These are phyloP conservation scores for Alnus glutinosa DNA, from an alignment of 306 rosid species.

Conservation along the genomic window DNA sequence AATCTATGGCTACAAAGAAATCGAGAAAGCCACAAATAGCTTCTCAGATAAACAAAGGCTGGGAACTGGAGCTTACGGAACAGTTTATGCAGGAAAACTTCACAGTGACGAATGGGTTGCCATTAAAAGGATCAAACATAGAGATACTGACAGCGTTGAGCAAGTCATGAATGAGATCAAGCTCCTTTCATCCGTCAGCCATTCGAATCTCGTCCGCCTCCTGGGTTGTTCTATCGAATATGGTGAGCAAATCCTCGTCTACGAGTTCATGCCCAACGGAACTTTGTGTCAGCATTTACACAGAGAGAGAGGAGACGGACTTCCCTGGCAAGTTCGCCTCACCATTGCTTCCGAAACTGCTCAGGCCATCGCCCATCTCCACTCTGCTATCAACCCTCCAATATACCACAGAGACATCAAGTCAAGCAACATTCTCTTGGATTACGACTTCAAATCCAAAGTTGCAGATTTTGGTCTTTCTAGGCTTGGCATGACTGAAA, in stretches of 20 bases:
- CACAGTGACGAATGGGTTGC: slow-evolving; percentile 71
- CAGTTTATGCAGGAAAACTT: slow-evolving; percentile 86
- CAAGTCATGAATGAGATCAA: slow-evolving; percentile 87
- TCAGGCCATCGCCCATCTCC: slow-evolving; percentile 85
- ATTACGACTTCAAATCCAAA: slow-evolving; percentile 59
- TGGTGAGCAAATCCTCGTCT: slow-evolving; percentile 78
- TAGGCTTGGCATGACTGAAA: slow-evolving; percentile 73
- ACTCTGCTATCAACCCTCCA: slow-evolving; percentile 68
- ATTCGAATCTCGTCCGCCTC: slow-evolving; percentile 76
- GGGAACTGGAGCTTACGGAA: slow-evolving; percentile 88
- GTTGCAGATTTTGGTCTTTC: slow-evolving; percentile 98
- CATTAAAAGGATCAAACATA: slow-evolving; percentile 69
- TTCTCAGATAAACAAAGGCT: slow-evolving; percentile 81
- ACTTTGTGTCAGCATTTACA: slow-evolving; percentile 80
- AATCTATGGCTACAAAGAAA: slow-evolving; percentile 70
- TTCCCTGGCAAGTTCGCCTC: slow-evolving; percentile 73
- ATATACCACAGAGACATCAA: slow-evolving; percentile 91
- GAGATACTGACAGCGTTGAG: slow-evolving; percentile 69
- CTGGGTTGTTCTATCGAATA: slow-evolving; percentile 84
- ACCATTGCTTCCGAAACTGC: slow-evolving; percentile 85
- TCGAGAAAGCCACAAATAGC: slow-evolving; percentile 74
- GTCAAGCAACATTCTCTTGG: slow-evolving; percentile 86
- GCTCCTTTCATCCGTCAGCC: slow-evolving; percentile 77
- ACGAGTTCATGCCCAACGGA: slow-evolving; percentile 94
- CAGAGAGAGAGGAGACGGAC: slow-evolving; percentile 76